These are phyloP conservation scores for Fragaria nilgerrensis DNA, from an alignment of 306 rosid genomes.

Conservation along the genomic window DNA sequence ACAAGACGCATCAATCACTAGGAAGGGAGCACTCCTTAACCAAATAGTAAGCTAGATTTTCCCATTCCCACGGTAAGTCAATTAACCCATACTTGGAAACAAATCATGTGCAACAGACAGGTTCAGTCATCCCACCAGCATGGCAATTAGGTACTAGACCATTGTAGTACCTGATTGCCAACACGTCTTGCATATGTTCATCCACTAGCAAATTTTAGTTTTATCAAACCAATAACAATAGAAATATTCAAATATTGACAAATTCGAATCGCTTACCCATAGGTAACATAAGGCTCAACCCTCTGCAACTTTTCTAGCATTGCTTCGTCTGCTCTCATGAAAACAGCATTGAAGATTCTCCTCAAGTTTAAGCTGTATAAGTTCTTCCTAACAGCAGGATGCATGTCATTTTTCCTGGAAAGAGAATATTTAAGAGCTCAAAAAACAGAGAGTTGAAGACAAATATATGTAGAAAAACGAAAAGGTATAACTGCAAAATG, in stretches of 20 bases:
- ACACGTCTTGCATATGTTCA: not conserved
- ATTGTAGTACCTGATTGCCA: not conserved
- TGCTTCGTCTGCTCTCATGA: conserved; percentile 57
- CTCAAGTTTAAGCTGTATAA: conserved; percentile 57
- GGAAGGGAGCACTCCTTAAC: not conserved
- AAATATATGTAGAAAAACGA: not conserved
- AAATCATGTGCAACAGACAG: not conserved
- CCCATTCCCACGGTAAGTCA: not conserved
- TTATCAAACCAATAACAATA: not conserved
- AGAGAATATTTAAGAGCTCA: not conserved
- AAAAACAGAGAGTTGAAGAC: not conserved
- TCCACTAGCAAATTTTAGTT: not conserved
- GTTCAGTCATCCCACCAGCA: not conserved
- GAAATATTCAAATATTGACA: not conserved
- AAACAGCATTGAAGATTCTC: conserved; percentile 61
- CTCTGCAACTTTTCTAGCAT: conserved; percentile 56
- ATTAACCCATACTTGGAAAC: not conserved
- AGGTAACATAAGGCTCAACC: conserved; percentile 87
- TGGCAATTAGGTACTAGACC: not conserved
- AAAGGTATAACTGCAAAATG: not conserved
- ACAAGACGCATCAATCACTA: not conserved
- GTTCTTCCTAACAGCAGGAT: conserved; percentile 57
- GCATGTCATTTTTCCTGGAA: conserved; percentile 82
- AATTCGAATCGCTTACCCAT: conserved; percentile 50
- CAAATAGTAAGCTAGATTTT: not conserved